Percentiles rank a stretch among this genome's conserved stretches.
These are phyloP conservation scores for Phytophthora niederhauseri DNA, from an alignment of 352 stramenopile species.

Conservation along the genomic window DNA sequence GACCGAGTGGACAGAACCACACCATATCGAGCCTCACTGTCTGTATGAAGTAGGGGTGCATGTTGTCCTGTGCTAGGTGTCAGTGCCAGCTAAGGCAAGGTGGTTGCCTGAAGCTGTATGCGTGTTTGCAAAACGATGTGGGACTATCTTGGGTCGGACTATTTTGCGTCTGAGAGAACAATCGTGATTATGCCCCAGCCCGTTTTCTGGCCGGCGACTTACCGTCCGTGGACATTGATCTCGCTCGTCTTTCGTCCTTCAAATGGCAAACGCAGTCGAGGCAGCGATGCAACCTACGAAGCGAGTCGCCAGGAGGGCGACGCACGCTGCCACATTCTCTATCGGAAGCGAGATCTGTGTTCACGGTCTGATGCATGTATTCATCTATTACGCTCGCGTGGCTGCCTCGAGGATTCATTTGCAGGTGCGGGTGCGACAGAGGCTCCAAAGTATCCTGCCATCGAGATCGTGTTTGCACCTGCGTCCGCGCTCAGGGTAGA, in stretches of 20 bases:
- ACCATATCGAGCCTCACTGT: too few species aligned
- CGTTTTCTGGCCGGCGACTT: background rate
- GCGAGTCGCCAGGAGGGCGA: background rate
- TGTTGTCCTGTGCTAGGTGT: too few species aligned
- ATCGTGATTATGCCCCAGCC: background rate
- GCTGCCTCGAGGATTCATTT: background rate
- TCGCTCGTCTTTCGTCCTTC: background rate
- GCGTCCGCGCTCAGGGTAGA: too few species aligned
- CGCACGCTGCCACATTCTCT: background rate
- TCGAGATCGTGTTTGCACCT: too few species aligned
- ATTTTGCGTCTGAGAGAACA: too few species aligned
- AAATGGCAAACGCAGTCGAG: too few species aligned
- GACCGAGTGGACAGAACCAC: background rate
- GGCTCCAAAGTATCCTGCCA: background rate
- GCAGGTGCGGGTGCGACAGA: background rate
- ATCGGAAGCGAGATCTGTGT: background rate
- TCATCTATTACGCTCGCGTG: background rate
- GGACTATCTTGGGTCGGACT: too few species aligned
- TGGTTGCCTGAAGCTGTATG: background rate
- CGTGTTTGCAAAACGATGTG: background rate
- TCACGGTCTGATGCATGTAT: background rate
- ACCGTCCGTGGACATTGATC: background rate
- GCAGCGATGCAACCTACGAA: background rate
- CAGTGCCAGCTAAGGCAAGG: too few species aligned
- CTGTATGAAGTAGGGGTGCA: too few species aligned